Conservation (phyloP, 305 asterid genomes). For the Andrographis paniculata region DNA sequence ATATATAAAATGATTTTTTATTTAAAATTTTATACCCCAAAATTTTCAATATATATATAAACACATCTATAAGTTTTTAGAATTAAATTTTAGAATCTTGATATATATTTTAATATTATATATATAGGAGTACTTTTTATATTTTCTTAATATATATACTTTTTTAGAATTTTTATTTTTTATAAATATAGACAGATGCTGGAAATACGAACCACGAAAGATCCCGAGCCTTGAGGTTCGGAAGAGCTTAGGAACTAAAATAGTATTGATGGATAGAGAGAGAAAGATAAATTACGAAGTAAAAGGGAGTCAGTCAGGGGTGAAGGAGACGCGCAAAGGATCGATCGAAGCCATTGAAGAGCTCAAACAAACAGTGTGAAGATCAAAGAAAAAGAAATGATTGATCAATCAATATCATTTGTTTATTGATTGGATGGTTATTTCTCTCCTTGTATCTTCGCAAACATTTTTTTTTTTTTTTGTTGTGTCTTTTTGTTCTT, state of each 20-base stretch:
- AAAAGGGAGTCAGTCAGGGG: slow-evolving; percentile 7
- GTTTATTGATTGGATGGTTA: background rate
- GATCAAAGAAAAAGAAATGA: too few species aligned
- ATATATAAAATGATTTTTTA: too few species aligned
- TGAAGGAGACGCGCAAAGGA: slow-evolving; percentile 1
- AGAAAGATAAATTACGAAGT: slow-evolving; percentile 7
- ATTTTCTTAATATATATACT: too few species aligned
- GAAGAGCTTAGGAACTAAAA: slow-evolving; percentile 27
- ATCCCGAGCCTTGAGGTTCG: slow-evolving; percentile 49
- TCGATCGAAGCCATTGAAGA: background rate
- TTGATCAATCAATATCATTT: background rate
- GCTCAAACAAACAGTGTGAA: background rate
- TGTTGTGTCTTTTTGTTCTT: too few species aligned
- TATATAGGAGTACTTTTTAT: too few species aligned
- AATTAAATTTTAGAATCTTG: too few species aligned
- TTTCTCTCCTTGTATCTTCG: slow-evolving; percentile 1
- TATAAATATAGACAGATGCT: background rate
- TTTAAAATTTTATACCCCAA: background rate
- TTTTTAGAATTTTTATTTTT: too few species aligned
- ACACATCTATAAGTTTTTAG: too few species aligned
- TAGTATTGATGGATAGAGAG: slow-evolving; percentile 7
- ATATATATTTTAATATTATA: too few species aligned
- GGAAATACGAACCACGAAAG: slow-evolving; percentile 24
- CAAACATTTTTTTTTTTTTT: background rate
- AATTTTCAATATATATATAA: too few species aligned